Conservation (phyloP, 805 yeast species). For the Pichia gijzeniarum region DNA sequence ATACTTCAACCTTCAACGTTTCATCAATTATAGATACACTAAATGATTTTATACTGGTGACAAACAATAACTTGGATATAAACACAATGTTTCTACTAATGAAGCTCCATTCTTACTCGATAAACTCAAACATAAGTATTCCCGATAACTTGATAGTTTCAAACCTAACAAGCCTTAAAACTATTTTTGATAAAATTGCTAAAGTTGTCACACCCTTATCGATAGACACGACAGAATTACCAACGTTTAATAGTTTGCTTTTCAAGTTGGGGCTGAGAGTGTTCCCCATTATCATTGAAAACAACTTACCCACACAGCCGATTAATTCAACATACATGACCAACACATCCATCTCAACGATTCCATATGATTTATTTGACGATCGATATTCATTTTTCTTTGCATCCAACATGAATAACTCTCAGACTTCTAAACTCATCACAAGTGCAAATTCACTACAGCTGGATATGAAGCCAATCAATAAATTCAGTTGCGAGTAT, state of each 20-base stretch:
- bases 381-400: constrained; percentile 8
- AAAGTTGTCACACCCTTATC: constrained; percentile 7
- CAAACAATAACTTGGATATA: constrained; percentile 42
- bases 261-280: constrained; percentile 31
- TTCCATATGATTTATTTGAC: constrained; percentile 23
- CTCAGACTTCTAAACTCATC: neutral
- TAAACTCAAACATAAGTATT: constrained; percentile 2
- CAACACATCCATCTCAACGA: too few species aligned
- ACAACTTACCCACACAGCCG: constrained; percentile 24
- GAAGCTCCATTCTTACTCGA: constrained; percentile 25
- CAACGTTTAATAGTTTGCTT: constrained; percentile 25
- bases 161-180: constrained; percentile 9
- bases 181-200: neutral
- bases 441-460: neutral
- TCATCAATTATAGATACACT: constrained; percentile 26
- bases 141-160: constrained; percentile 7
- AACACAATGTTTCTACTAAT: constrained; percentile 37
- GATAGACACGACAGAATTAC: constrained; percentile 1
- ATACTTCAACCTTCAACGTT: constrained; percentile 17
- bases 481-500: neutral
- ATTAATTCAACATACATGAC: neutral
- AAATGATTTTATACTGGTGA: constrained; percentile 29
- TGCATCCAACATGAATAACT: neutral
- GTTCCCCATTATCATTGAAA: constrained; percentile 31
- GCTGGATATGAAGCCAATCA: neutral